phyloP scores from a whole-genome alignment of 805 yeast species.

The Teunomyces gatunensis region DNA sequence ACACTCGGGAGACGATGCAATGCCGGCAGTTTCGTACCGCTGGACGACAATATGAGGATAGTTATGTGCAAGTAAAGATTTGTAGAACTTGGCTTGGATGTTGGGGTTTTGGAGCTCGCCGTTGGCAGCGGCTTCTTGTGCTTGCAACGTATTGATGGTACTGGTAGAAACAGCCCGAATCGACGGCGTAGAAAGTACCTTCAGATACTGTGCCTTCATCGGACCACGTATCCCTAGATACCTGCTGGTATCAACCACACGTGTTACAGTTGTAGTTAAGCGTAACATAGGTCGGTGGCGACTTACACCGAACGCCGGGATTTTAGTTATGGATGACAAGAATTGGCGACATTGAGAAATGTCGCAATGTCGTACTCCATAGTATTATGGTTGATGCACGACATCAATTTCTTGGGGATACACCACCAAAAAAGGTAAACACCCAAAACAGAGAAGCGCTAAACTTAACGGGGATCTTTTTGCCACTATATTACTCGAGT shows the following conservation, averaged over 20 bases:
- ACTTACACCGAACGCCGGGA: background rate
- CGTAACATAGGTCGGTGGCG: slow-evolving; percentile 3
- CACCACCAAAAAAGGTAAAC: background rate
- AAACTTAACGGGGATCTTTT: background rate
- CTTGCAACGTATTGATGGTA: slow-evolving; percentile 30
- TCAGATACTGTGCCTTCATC: background rate
- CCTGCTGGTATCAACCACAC: background rate
- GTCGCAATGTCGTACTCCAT: background rate
- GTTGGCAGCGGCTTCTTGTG: slow-evolving; percentile 85
- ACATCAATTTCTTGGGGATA: background rate
- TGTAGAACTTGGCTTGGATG: slow-evolving; percentile 82
- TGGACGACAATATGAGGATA: slow-evolving; percentile 97
- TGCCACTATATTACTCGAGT: background rate
- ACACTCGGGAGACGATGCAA: slow-evolving; percentile 79
- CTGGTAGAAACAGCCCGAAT: slow-evolving; percentile 21
- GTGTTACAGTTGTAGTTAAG: background rate
- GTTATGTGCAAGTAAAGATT: slow-evolving; percentile 66
- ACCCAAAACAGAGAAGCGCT: background rate
- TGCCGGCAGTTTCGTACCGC: slow-evolving; percentile 91
- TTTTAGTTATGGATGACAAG: background rate
- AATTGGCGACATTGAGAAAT: background rate
- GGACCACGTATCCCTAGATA: slow-evolving; percentile 1
- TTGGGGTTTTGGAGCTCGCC: slow-evolving; percentile 62
- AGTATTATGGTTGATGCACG: background rate
- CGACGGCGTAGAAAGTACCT: background rate